Percentiles rank a stretch among this genome's conserved stretches.
phyloP scores from a whole-genome alignment of 2,329 filamentous ascomycete genomes.

The Fusarium sublunatum region DNA sequence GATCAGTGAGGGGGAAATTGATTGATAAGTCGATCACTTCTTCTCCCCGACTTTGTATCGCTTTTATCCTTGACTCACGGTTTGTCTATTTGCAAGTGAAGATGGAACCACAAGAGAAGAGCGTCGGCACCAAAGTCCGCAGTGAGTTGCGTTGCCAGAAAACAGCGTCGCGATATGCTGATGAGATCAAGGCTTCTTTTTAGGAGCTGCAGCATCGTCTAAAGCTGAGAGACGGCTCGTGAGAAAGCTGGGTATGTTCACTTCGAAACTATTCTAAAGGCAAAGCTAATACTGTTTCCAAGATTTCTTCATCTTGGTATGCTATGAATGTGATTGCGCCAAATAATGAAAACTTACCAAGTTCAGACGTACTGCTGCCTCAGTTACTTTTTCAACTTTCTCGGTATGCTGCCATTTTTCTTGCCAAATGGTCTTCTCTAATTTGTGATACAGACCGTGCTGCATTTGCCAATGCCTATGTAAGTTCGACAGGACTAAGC shows the following conservation, averaged over 20 bases:
- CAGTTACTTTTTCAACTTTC: constrained; percentile 53
- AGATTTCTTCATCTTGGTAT: constrained; percentile 51
- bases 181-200: constrained; percentile 1
- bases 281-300: neutral
- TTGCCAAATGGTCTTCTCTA: neutral
- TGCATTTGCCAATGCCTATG: constrained; percentile 56
- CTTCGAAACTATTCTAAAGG: rapidly evolving
- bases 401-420: constrained; percentile 44
- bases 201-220: constrained; percentile 22
- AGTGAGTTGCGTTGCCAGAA: neutral
- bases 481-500: neutral
- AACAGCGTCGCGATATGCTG: neutral
- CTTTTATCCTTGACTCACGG: neutral
- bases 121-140: constrained; percentile 7
- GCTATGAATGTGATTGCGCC: rapidly evolving
- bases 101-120: constrained; percentile 2
- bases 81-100: neutral
- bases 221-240: constrained; percentile 47
- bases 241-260: constrained; percentile 44
- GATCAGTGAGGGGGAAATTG: neutral
- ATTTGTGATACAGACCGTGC: constrained; percentile 27
- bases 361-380: constrained; percentile 50
- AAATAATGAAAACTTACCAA: neutral
- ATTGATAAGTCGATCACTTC: constrained; percentile 4
- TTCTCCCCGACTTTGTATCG: neutral